Percentiles rank a stretch among this genome's conserved stretches.
phyloP scores from a whole-genome alignment of 2,329 filamentous ascomycete species.

The Talaromyces sp. region DNA sequence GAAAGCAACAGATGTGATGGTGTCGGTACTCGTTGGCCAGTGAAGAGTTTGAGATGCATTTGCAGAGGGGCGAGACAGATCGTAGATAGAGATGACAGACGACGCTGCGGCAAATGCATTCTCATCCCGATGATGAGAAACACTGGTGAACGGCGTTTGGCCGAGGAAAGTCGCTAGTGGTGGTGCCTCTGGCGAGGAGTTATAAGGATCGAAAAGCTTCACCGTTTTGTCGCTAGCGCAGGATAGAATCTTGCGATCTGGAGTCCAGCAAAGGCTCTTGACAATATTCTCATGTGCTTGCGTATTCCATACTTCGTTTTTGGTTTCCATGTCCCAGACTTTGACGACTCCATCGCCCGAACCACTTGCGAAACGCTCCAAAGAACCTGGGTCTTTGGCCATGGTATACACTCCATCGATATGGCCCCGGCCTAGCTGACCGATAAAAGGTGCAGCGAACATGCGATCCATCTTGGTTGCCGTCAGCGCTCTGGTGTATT shows the following conservation, averaged over 20 bases:
- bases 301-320: constrained; percentile 70
- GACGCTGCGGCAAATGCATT: constrained; percentile 76
- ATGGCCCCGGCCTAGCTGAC: constrained; percentile 82
- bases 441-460: constrained; percentile 81
- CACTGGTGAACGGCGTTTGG: constrained; percentile 71
- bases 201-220: constrained; percentile 89
- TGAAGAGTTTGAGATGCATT: constrained; percentile 75
- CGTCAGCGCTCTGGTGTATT: constrained; percentile 74
- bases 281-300: constrained; percentile 91
- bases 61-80: constrained; percentile 71
- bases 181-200: constrained; percentile 62
- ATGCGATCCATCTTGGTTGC: constrained; percentile 91
- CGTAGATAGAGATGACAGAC: constrained; percentile 79
- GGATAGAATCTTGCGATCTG: constrained; percentile 76
- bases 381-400: constrained; percentile 71
- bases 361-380: constrained; percentile 74
- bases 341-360: constrained; percentile 92
- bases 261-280: constrained; percentile 85
- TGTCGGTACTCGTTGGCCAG: constrained; percentile 87
- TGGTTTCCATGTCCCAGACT: constrained; percentile 75
- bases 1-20: constrained; percentile 82
- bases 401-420: constrained; percentile 85
- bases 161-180: constrained; percentile 84
- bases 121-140: constrained; percentile 76
- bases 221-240: constrained; percentile 82